Conservation (phyloP, 139 green algal genomes). For the Yamagishiella unicocca region DNA sequence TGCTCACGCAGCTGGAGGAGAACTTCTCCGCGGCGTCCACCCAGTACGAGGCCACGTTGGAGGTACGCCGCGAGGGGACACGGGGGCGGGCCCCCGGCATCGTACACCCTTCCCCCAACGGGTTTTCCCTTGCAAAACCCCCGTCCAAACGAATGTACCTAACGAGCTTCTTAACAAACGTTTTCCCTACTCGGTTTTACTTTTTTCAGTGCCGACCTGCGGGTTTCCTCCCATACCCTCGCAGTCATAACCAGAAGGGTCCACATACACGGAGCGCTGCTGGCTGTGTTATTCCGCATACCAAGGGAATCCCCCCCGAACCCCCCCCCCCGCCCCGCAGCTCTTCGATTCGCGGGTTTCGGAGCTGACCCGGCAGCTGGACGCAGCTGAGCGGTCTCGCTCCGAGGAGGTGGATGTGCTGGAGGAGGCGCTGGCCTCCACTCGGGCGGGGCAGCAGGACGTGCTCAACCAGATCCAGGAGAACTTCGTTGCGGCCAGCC, state of each 20-base stretch:
- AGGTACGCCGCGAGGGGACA: neutral
- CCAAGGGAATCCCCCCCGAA: neutral
- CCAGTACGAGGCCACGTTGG: slow-evolving; percentile 43
- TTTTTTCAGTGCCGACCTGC: too few species aligned
- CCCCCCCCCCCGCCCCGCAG: neutral
- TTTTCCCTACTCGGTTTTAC: neutral
- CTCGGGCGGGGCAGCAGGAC: slow-evolving; percentile 7
- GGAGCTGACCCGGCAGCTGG: slow-evolving; percentile 39
- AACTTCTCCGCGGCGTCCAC: slow-evolving; percentile 37
- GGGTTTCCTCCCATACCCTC: too few species aligned
- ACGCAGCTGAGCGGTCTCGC: slow-evolving; percentile 3
- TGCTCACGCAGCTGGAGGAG: slow-evolving; percentile 40
- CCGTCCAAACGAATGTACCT: too few species aligned
- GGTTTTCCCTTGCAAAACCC: too few species aligned
- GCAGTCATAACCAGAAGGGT: too few species aligned
- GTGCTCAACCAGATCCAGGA: slow-evolving; percentile 46
- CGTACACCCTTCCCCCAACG: too few species aligned
- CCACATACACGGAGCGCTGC: too few species aligned
- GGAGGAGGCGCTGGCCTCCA: slow-evolving; percentile 32
- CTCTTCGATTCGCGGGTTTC: slow-evolving; percentile 39
- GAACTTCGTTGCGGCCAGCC: slow-evolving; percentile 36
- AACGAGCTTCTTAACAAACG: neutral
- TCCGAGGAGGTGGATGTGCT: slow-evolving; percentile 10
- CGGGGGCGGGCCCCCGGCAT: too few species aligned
- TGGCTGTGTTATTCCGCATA: too few species aligned